Evolutionary conservation across 2,329 filamentous ascomycete species (phyloP).

Genomic region (Mycogone perniciosa): DNA sequence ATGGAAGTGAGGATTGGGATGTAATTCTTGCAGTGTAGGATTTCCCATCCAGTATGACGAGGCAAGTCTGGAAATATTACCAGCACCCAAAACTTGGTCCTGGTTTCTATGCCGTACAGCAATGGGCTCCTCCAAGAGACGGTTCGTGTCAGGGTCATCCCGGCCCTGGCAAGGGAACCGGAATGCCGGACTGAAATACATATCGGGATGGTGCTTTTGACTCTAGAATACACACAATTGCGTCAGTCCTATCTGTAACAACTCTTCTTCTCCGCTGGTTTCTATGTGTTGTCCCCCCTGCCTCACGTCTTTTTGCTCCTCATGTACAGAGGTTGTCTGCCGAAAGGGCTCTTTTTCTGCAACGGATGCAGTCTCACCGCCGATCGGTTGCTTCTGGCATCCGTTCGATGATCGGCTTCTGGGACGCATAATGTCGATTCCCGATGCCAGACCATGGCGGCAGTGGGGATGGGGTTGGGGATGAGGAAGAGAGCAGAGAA

Average conservation of each 20-base stretch:
- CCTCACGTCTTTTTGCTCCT: neutral
- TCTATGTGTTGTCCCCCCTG: neutral
- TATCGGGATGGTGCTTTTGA: neutral
- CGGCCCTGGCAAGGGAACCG: neutral
- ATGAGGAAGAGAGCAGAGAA: neutral
- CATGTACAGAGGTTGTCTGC: neutral
- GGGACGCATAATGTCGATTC: conserved; percentile 7
- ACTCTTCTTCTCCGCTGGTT: neutral
- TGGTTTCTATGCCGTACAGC: too few relatives aligned
- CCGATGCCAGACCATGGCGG: conserved; percentile 4
- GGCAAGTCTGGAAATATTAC: too few relatives aligned
- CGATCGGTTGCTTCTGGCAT: neutral
- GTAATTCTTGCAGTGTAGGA: too few relatives aligned
- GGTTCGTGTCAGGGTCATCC: neutral
- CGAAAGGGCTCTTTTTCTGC: neutral
- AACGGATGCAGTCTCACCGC: conserved; percentile 5
- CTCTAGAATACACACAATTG: neutral
- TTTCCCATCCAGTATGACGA: too few relatives aligned
- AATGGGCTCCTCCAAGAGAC: neutral
- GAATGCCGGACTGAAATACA: neutral
- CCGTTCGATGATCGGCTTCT: neutral
- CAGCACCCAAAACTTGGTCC: too few relatives aligned
- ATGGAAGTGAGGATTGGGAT: neutral
- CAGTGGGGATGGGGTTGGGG: neutral
- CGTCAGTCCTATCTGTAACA: neutral